Evolutionary conservation across 2,329 filamentous ascomycete species (phyloP).

Genomic region (Ceratocystis papillata): DNA sequence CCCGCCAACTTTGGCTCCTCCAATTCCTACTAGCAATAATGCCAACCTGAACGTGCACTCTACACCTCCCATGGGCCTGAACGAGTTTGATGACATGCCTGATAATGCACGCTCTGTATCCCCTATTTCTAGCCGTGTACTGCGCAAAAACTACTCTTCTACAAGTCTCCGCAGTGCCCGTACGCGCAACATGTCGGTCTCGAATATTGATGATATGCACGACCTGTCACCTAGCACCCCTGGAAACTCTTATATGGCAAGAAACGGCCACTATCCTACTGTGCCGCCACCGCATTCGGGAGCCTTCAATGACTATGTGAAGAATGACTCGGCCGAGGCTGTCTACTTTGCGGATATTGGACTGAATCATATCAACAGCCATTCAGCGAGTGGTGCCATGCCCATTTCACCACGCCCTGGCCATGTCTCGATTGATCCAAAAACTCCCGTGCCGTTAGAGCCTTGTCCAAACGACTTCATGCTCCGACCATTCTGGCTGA

Average conservation of each 20-base stretch:
- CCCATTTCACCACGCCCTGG: slow-evolving; percentile 43
- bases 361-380: slow-evolving; percentile 44
- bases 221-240: slow-evolving; percentile 66
- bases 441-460: slow-evolving; percentile 64
- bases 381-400: slow-evolving; percentile 11
- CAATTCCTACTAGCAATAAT: background rate
- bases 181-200: slow-evolving; percentile 60
- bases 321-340: slow-evolving; percentile 52
- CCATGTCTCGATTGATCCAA: slow-evolving; percentile 44
- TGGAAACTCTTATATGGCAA: slow-evolving; percentile 50
- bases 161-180: slow-evolving; percentile 62
- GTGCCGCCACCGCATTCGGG: slow-evolving; percentile 57
- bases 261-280: slow-evolving; percentile 41
- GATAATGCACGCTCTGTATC: slow-evolving; percentile 41
- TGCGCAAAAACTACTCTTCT: slow-evolving; percentile 60
- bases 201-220: slow-evolving; percentile 49
- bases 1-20: slow-evolving; percentile 20
- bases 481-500: slow-evolving; percentile 94
- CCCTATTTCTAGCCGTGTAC: slow-evolving; percentile 40
- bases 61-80: slow-evolving; percentile 17
- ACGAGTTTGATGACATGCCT: slow-evolving; percentile 24
- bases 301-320: slow-evolving; percentile 48
- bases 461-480: slow-evolving; percentile 82
- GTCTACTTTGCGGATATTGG: slow-evolving; percentile 75
- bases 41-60: slow-evolving; percentile 17